A percentile compares a stretch with the other conserved stretches of the same genome.
phyloP scores from a whole-genome alignment of 441 rosid species.

The Pelargonium myrrhifolium region DNA sequence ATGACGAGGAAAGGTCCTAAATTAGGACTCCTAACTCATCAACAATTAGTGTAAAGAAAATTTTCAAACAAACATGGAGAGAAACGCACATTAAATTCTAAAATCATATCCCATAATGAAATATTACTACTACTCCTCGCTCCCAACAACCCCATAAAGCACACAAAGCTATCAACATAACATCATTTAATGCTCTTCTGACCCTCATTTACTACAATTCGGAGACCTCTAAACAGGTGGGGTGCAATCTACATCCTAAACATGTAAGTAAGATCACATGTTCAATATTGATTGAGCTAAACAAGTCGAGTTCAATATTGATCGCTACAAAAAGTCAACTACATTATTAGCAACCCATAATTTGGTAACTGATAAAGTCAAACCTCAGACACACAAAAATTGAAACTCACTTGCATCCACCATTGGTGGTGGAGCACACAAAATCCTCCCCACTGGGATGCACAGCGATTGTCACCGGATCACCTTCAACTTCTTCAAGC shows the following conservation, averaged over 20 bases:
- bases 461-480: conserved; percentile 52
- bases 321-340: background rate
- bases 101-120: background rate
- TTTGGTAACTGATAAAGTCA: background rate
- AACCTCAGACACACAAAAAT: background rate
- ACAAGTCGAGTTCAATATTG: background rate
- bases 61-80: background rate
- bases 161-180: background rate
- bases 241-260: background rate
- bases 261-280: background rate
- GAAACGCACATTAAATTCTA: background rate
- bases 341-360: background rate
- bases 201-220: background rate
- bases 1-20: background rate
- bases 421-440: conserved; percentile 68
- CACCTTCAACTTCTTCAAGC: conserved; percentile 68
- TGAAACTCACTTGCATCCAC: conserved; percentile 73
- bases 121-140: background rate
- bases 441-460: conserved; percentile 82
- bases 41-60: too few relatives aligned
- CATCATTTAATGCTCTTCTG: background rate
- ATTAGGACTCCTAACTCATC: too few relatives aligned
- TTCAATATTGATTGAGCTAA: background rate
- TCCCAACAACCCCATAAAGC: background rate
- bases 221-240: background rate